Conservation (phyloP, 495 filamentous ascomycete genomes). For the Xylaria venustula region DNA sequence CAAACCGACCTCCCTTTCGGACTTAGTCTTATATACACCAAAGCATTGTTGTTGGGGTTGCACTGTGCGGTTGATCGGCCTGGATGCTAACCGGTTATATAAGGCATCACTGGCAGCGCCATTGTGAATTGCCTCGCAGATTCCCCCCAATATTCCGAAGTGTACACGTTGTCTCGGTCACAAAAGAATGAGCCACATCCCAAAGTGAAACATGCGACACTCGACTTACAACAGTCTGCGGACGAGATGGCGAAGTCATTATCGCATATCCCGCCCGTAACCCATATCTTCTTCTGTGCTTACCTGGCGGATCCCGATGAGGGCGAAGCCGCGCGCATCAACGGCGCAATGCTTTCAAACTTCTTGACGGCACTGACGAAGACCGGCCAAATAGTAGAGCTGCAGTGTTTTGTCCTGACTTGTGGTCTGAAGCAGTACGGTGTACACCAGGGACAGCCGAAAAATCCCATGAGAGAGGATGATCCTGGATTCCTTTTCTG, state of each 20-base stretch:
- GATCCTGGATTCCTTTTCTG: constrained; percentile 32
- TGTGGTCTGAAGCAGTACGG: constrained; percentile 59
- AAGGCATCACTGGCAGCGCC: constrained; percentile 49
- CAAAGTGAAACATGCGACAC: constrained; percentile 43
- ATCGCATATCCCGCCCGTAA: constrained; percentile 38
- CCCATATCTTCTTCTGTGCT: constrained; percentile 49
- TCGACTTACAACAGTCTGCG: constrained; percentile 44
- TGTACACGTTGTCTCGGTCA: constrained; percentile 46
- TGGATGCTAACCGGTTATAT: background rate
- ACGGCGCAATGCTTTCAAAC: constrained; percentile 48
- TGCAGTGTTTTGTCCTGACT: constrained; percentile 54
- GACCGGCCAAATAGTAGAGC: constrained; percentile 39
- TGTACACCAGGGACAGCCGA: constrained; percentile 53
- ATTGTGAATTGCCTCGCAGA: constrained; percentile 43
- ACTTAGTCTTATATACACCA: background rate
- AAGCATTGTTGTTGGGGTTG: too few relatives aligned
- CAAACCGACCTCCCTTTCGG: too few relatives aligned
- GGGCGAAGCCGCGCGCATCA: constrained; percentile 42
- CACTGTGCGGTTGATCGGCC: background rate
- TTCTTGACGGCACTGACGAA: constrained; percentile 50
- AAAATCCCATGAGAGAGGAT: constrained; percentile 48
- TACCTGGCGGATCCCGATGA: constrained; percentile 47
- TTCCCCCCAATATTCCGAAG: constrained; percentile 39
- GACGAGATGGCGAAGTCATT: constrained; percentile 44
- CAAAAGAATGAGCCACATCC: constrained; percentile 39